Conservation (phyloP, 208 protist species). For the Acanthamoeba triangularis region DNA sequence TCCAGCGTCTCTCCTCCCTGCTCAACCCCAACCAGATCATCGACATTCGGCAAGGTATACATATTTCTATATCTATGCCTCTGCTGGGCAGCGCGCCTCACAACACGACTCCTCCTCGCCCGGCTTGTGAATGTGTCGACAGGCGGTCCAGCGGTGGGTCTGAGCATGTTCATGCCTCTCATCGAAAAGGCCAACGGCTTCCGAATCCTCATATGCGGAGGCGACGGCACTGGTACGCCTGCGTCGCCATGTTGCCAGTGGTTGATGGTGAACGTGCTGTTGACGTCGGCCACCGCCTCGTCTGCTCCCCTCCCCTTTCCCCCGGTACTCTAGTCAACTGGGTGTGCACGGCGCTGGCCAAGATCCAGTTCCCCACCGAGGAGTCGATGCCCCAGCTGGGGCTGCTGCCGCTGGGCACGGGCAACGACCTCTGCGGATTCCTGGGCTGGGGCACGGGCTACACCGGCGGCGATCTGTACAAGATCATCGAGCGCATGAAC, state of each 20-base stretch:
- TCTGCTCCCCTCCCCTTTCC: too few species aligned
- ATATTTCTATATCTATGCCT: too few species aligned
- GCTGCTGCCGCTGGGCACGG: slow-evolving; percentile 53
- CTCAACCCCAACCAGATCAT: slow-evolving; percentile 63
- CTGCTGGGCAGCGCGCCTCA: background rate
- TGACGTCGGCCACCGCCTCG: background rate
- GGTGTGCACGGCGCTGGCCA: slow-evolving; percentile 55
- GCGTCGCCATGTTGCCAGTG: background rate
- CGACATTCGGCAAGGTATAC: slow-evolving; percentile 34
- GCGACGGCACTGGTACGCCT: slow-evolving; percentile 47
- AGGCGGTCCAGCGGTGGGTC: slow-evolving; percentile 28
- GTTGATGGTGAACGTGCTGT: background rate
- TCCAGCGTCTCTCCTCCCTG: slow-evolving; percentile 32
- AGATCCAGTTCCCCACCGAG: slow-evolving; percentile 18
- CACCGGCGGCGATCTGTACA: slow-evolving; percentile 43
- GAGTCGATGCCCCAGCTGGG: slow-evolving; percentile 58
- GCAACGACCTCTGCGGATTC: slow-evolving; percentile 56
- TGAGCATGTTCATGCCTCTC: slow-evolving; percentile 48
- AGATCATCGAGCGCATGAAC: slow-evolving; percentile 29
- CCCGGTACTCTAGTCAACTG: background rate
- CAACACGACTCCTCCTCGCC: background rate
- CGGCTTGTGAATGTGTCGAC: background rate
- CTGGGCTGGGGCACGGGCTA: slow-evolving; percentile 62
- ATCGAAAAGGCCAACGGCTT: slow-evolving; percentile 65
- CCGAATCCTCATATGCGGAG: slow-evolving; percentile 42